Conservation (phyloP, 768 basidiomycete species). For the Sporobolomyces phaffii region DNA sequence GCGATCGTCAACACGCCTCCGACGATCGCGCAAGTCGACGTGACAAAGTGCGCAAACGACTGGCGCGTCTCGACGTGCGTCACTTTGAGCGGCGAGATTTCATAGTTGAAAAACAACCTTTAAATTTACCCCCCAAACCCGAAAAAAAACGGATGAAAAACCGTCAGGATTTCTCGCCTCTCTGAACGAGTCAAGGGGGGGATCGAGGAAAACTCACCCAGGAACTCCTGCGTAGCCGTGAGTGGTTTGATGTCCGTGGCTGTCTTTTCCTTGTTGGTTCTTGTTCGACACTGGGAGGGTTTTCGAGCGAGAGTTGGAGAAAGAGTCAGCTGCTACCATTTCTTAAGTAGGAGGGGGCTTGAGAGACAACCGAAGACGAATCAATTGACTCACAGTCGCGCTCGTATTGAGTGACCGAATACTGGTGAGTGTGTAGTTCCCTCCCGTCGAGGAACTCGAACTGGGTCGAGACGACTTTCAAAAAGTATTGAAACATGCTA, state of each 20-base stretch:
- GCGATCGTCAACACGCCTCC: conserved; percentile 96
- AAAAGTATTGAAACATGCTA: conserved; percentile 65
- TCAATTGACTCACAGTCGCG: conserved; percentile 65
- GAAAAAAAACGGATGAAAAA: no score
- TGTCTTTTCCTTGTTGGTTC: conserved; percentile 42
- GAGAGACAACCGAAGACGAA: no score
- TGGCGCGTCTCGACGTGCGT: conserved; percentile 85
- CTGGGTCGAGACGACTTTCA: conserved; percentile 95
- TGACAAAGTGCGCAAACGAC: conserved; percentile 95
- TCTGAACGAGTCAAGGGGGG: conserved; percentile 37
- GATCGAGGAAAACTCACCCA: conserved; percentile 43
- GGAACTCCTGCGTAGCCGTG: conserved; percentile 72
- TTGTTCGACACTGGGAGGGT: conserved; percentile 50
- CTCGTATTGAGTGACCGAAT: conserved; percentile 93
- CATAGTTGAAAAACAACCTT: conserved; percentile 86
- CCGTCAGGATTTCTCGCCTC: no score
- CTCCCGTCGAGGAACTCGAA: conserved; percentile 77
- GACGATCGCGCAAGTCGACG: conserved; percentile 97
- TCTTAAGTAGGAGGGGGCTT: no score
- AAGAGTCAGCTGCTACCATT: no score
- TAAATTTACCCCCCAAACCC: no score
- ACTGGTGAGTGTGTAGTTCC: conserved; percentile 84
- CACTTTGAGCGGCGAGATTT: conserved; percentile 89
- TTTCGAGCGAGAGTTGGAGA: not conserved
- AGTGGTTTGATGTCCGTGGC: conserved; percentile 52